Conservation (phyloP, 441 rosid genomes). For the Isatis lusitanica region DNA sequence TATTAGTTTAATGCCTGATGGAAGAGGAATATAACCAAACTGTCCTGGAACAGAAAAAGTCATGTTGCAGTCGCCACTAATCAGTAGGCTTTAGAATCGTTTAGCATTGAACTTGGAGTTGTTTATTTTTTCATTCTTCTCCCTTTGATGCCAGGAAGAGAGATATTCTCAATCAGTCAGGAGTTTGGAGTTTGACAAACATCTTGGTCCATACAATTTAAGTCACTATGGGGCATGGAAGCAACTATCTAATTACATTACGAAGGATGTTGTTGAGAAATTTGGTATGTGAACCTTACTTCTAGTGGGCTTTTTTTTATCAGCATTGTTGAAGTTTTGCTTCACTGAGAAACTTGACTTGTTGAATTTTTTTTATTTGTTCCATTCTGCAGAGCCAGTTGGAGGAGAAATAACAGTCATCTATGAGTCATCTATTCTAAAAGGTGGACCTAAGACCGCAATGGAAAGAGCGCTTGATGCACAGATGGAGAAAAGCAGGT, state of each 20-base stretch:
- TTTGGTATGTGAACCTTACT: conserved; percentile 48
- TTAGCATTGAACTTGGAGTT: background rate
- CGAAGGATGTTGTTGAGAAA: conserved; percentile 53
- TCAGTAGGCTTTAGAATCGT: background rate
- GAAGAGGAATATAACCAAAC: background rate
- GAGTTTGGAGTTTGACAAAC: conserved; percentile 72
- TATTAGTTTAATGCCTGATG: background rate
- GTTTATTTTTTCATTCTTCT: background rate
- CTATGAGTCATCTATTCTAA: conserved; percentile 51
- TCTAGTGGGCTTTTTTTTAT: background rate
- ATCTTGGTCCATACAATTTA: conserved; percentile 77
- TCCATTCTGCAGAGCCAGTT: conserved; percentile 62
- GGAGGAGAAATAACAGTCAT: conserved; percentile 85
- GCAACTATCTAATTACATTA: conserved; percentile 61
- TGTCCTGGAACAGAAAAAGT: background rate
- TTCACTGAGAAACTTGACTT: background rate
- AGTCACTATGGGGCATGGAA: conserved; percentile 74
- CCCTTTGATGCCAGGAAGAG: conserved; percentile 52
- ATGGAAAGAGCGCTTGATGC: conserved; percentile 72
- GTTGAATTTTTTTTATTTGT: background rate
- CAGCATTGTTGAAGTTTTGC: background rate
- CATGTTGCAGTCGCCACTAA: background rate
- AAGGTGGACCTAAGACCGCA: conserved; percentile 47
- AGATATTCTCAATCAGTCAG: conserved; percentile 67
- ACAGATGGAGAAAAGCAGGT: conserved; percentile 61